Evolutionary conservation across 169 alveolate genomes (phyloP).

Genomic region (Plasmodium cynomolgi): DNA sequence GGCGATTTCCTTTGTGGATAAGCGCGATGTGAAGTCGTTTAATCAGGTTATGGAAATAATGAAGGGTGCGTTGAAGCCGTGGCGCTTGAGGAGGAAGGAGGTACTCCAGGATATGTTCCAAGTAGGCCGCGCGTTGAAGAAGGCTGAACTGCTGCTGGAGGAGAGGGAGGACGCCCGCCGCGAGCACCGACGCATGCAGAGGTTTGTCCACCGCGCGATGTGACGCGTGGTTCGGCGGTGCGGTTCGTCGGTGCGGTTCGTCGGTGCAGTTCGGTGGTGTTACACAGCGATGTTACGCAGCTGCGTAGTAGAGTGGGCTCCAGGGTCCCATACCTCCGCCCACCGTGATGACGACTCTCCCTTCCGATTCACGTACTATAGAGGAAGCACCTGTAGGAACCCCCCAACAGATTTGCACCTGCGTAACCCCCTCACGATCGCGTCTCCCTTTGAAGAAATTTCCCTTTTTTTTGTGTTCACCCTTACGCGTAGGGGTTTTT

Average conservation of each 20-base stretch:
- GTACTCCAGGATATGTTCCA: slow-evolving; percentile 91
- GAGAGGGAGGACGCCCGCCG: slow-evolving; percentile 30
- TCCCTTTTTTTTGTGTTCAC: background rate
- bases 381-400: background rate
- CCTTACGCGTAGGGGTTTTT: background rate
- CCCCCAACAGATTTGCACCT: too few relatives aligned
- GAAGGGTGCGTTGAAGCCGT: slow-evolving; percentile 81
- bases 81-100: slow-evolving; percentile 88
- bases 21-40: slow-evolving; percentile 89
- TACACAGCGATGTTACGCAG: background rate
- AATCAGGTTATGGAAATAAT: slow-evolving; percentile 84
- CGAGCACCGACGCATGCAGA: slow-evolving; percentile 7
- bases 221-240: background rate
- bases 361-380: background rate
- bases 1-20: slow-evolving; percentile 92
- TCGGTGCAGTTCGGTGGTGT: too few relatives aligned
- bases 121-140: slow-evolving; percentile 89
- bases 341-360: background rate
- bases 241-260: background rate
- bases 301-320: background rate
- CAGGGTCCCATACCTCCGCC: background rate
- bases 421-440: background rate
- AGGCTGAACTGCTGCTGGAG: slow-evolving; percentile 27
- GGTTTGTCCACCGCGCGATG: background rate
- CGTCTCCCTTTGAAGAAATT: background rate